Base-by-base conservation (phyloP, 768 basidiomycete genomes). In the Termitomyces heimii region DNA sequence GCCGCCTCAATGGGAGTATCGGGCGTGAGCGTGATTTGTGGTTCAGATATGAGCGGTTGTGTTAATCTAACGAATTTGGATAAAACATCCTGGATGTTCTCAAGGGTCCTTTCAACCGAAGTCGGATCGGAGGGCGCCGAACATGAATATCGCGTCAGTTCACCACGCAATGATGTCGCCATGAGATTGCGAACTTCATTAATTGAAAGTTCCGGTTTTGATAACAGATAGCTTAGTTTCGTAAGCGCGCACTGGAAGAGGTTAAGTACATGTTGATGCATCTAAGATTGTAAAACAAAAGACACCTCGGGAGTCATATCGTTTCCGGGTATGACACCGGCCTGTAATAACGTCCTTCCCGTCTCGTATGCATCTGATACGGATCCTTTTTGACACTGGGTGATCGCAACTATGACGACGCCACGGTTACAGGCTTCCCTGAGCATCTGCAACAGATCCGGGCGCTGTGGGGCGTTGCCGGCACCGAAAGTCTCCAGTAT, bases 261-360 rank as follows among this genome's bases (percentile, higher is more conserved):
- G 44, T 31, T 46, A 24, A 22, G 24, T 55, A 10, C 42, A 32
- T 44, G 22, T 16, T 34, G 20, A 48, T 31, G 8, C 35, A 44
- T 34, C 44, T 13, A 24, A 31, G 22, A 45, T 26, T 34, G 22
- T 9, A 18, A 39, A 20, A 44, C 6, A 18, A 55, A 20, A 58
- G 66, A 6, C 58, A 91, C 92, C 82, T 96, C 93, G n/a, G 93
- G 91, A 1, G 94, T 97, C 94, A 96, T 95, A 69, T 97, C 94
- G 28, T 83, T 84, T 6, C 94, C 94, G 0, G 90, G 80, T 13
- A 94, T 81, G 20, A 95, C 86, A 0, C 94, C 93, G n/a, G 75
- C 79, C 47, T 83, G 78, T 34, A 84, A 73, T 22, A 94, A 75
- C 3, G 81, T 80, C 62, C 86, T 76, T 4, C 89, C 92, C 13